phyloP scores from a whole-genome alignment of 176 grass and related monocot species.

The Oryza australiensis region DNA sequence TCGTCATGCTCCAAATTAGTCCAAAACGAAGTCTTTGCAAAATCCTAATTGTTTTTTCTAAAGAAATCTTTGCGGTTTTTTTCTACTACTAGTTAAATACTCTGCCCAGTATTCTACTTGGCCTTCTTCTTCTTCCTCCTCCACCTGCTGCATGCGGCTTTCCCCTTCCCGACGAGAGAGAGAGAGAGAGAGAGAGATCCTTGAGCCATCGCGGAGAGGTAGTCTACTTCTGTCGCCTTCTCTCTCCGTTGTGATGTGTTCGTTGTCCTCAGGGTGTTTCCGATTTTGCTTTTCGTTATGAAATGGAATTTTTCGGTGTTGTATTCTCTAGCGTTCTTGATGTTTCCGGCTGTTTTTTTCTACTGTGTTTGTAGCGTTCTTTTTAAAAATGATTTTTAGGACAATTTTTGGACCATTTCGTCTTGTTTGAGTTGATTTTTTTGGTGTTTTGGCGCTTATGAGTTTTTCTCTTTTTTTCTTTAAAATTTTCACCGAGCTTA shows the following conservation, averaged over 20 bases:
- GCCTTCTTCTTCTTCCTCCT: not conserved
- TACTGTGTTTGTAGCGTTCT: no score
- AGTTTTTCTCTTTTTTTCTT: not conserved
- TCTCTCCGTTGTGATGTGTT: not conserved
- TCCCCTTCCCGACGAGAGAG: conserved; percentile 5
- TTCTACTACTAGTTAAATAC: not conserved
- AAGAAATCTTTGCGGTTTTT: not conserved
- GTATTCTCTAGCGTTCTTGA: not conserved
- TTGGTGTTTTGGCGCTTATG: not conserved
- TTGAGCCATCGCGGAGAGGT: not conserved
- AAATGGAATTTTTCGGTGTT: not conserved
- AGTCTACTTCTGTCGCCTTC: not conserved
- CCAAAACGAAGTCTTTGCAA: not conserved
- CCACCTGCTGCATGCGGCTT: not conserved
- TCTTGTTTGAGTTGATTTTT: not conserved
- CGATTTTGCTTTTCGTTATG: not conserved
- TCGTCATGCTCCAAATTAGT: not conserved
- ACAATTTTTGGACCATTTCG: not conserved
- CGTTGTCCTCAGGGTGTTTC: not conserved
- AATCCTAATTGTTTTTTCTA: not conserved
- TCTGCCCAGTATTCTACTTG: not conserved
- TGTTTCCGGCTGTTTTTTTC: not conserved
- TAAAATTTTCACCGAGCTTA: not conserved
- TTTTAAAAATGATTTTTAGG: not conserved
- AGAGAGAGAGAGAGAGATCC: no score